Evolutionary conservation across 768 basidiomycete genomes (phyloP), one percentile per base, ranked within the genome.

Genomic region (Crepidotus variabilis): DNA sequence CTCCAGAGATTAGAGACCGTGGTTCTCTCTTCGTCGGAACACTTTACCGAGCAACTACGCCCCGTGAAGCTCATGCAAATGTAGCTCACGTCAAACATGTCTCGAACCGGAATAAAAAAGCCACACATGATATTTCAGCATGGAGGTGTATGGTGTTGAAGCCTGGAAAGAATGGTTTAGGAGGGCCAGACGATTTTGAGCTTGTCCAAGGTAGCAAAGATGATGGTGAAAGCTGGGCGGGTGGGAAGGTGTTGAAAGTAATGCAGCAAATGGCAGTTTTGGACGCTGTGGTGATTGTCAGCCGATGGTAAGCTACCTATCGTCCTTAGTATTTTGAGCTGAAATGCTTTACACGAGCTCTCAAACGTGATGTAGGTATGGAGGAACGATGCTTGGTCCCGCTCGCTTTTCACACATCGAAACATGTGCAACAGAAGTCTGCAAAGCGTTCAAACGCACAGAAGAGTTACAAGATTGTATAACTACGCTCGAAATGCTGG

Each of bases 61-160:
- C 76, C 2, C 73, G 74, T 5, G 80, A 82, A 53, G 89, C 84
- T 2, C 74, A 71, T 50, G 68, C 71, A 22, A 75, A 75, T 36
- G 69, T 82, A 39, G 72, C 77, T 32, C 78, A 88, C 59, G 68
- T 87, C 43, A 80, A 78, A 57, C 68, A 82, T 54, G 78, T 86
- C 43, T 67, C 84, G 1, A 88, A 90, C 63, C 77, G 73, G 4
- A 59, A 75, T 34, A 82, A 79, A 43, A 82, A 79, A 10, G 86
- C 87, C 0, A 75, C 84, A 10, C 87, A 91, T 60, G 85, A 89
- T 65, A 88, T 94, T 46, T 75, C 78, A 36, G 92, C 90, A 5
- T 94, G 87, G 86, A 75, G 92, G 33, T 86, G 83, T 63, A 89
- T 94, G 86, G 77, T 78, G 0, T 70, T 88, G 54, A 90, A 85